Evolutionary conservation across 2,329 filamentous ascomycete species (phyloP).

Genomic region (Trichoderma citrinoviride): DNA sequence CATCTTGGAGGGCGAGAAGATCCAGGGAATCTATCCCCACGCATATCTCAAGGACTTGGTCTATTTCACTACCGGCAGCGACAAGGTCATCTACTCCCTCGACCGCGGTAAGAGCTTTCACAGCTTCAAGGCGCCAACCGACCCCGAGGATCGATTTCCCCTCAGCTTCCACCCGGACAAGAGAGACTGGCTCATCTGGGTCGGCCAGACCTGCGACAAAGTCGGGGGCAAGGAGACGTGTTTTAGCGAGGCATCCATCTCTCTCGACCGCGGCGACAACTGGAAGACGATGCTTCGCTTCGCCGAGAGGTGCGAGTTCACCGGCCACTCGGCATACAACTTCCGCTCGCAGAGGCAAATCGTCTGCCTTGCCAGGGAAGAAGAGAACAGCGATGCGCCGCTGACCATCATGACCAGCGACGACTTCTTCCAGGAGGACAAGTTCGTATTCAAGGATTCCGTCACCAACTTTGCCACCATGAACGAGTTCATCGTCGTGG

Average conservation of each 20-base stretch:
- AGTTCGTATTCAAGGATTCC: constrained; percentile 49
- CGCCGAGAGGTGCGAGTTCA: constrained; percentile 83
- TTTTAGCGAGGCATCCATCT: constrained; percentile 71
- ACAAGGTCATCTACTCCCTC: constrained; percentile 72
- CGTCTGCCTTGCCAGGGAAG: constrained; percentile 55
- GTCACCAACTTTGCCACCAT: constrained; percentile 89
- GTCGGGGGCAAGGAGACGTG: constrained; percentile 55
- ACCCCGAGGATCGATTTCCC: constrained; percentile 43
- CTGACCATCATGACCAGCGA: constrained; percentile 73
- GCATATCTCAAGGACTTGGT: constrained; percentile 78
- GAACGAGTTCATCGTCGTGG: constrained; percentile 94
- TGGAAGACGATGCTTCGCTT: constrained; percentile 76
- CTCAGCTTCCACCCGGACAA: constrained; percentile 80
- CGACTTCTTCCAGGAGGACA: constrained; percentile 69
- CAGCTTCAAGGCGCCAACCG: constrained; percentile 67
- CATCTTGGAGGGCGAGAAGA: constrained; percentile 66
- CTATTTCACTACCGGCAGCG: constrained; percentile 66
- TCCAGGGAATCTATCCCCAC: constrained; percentile 73
- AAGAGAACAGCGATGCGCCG: constrained; percentile 58
- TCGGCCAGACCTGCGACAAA: constrained; percentile 67
- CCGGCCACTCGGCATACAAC: constrained; percentile 60
- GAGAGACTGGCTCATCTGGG: constrained; percentile 91
- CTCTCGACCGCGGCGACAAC: constrained; percentile 72
- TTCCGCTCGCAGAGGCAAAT: constrained; percentile 55
- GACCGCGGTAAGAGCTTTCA: constrained; percentile 74